Percentiles rank a stretch among this genome's conserved stretches.
Conservation (phyloP, 805 yeast genomes). For the Lipomyces mesembrius region DNA sequence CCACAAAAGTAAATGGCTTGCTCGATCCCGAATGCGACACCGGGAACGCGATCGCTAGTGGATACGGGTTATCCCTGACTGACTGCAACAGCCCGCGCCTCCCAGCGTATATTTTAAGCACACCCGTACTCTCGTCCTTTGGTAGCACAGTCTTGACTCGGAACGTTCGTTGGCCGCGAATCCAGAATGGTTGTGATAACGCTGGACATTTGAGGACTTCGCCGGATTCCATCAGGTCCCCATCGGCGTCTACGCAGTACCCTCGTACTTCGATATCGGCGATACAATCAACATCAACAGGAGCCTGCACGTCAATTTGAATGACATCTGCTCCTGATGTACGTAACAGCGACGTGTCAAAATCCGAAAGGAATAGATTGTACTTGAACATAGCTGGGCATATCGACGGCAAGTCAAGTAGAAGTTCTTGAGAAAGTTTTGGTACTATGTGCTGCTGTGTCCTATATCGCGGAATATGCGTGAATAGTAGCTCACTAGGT, state of each 20-base stretch:
- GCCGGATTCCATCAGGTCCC: slow-evolving; percentile 46
- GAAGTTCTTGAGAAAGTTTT: slow-evolving; percentile 75
- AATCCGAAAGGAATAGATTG: slow-evolving; percentile 63
- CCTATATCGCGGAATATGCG: slow-evolving; percentile 82
- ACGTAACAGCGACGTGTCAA: slow-evolving; percentile 75
- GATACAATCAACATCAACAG: slow-evolving; percentile 69
- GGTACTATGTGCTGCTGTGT: slow-evolving; percentile 87
- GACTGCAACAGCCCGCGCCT: slow-evolving; percentile 51
- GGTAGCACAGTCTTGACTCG: slow-evolving; percentile 84
- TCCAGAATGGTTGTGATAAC: slow-evolving; percentile 80
- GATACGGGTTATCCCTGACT: slow-evolving; percentile 29
- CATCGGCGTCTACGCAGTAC: slow-evolving; percentile 27
- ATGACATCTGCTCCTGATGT: slow-evolving; percentile 75
- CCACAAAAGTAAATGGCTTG: slow-evolving; percentile 68
- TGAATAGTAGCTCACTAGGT: slow-evolving; percentile 75
- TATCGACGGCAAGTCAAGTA: slow-evolving; percentile 81
- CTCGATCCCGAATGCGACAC: slow-evolving; percentile 38
- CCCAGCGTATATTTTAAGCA: slow-evolving; percentile 75
- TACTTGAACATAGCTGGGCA: slow-evolving; percentile 77
- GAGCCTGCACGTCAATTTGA: slow-evolving; percentile 76
- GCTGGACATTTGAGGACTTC: slow-evolving; percentile 54
- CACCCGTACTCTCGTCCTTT: slow-evolving; percentile 67
- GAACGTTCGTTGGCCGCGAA: slow-evolving; percentile 64
- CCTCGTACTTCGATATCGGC: slow-evolving; percentile 49
- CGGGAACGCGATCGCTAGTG: slow-evolving; percentile 48